Conservation (phyloP, 768 basidiomycete genomes). For the Lactarius sanguifluus region DNA sequence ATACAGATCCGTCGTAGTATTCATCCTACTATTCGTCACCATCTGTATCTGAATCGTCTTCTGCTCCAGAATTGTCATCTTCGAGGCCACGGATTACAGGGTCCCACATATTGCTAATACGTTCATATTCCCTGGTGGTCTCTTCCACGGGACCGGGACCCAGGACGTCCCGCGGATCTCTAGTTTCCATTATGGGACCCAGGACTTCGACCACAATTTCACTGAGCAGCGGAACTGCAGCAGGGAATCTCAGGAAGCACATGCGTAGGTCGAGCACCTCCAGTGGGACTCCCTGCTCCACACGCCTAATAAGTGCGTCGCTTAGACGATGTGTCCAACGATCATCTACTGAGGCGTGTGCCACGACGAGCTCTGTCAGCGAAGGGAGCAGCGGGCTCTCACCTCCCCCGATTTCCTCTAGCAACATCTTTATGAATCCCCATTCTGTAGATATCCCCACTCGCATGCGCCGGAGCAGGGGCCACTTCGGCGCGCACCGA, state of each 20-base stretch:
- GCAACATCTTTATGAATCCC: background rate
- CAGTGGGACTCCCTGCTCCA: background rate
- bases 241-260: no score
- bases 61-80: background rate
- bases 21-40: no score
- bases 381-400: background rate
- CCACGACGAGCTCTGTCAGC: background rate
- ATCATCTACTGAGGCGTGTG: no score
- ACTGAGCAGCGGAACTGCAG: background rate
- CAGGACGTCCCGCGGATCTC: no score
- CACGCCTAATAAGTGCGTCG: background rate
- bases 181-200: no score
- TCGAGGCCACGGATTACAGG: no score
- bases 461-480: background rate
- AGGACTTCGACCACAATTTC: background rate
- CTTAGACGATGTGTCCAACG: background rate
- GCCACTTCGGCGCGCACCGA: background rate
- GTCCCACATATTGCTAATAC: no score
- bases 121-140: no score
- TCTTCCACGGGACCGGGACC: background rate
- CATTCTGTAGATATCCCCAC: background rate
- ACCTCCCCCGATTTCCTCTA: background rate
- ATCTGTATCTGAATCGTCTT: background rate
- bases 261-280: background rate
- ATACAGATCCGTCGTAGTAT: no score